Evolutionary conservation across 2,329 filamentous ascomycete species (phyloP), one percentile per base, ranked within the genome.

Genomic region (Trichoderma sp.): DNA sequence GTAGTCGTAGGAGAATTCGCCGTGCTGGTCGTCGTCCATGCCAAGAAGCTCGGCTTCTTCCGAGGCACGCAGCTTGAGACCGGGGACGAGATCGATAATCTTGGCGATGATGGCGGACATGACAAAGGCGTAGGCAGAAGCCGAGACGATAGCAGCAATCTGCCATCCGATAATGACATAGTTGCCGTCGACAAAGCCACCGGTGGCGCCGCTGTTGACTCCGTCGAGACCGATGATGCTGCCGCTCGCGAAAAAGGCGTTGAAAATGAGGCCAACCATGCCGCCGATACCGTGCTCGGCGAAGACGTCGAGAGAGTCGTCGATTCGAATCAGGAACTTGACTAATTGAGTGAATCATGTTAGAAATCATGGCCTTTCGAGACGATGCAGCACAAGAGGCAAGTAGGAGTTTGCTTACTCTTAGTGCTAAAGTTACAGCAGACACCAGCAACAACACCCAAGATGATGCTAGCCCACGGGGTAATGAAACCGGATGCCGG

Each of bases 1-100:
- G 76, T 94, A 95, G 77, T 95, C 91, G 81, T 94, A 94, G 14
- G 91, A 91, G 75, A 94, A 95, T 78, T 95, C 91, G 78, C 91
- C 91, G 71, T 94, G 90, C 80, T 95, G 91, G 78, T 94, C 91
- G 74, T 94, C 91, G 73, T 95, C 91, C 90, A 94, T 93, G 70
- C 91, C 91, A 64, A 94, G 86, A 14, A 94, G 86, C 78, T 95
- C 91, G 26, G 91, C 91, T 78, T 93, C 89, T 73, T 93, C 90
- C 28, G 86, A 89, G 9, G 91, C 90, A 65, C 91, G 90, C 52
- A 95, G 89, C 75, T 92, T 86, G 21, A 95, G 85, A 54, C 91
- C 91, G 28, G 91, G 91, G 24, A 93, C 82, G 68, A 88, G 75
- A 79, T 95, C 89, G 79, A 95, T 90, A 73, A 80, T 74, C 78